Evolutionary conservation across 1,139 yeast genomes (phyloP).

Genomic region (Kodamaea alishanica): DNA sequence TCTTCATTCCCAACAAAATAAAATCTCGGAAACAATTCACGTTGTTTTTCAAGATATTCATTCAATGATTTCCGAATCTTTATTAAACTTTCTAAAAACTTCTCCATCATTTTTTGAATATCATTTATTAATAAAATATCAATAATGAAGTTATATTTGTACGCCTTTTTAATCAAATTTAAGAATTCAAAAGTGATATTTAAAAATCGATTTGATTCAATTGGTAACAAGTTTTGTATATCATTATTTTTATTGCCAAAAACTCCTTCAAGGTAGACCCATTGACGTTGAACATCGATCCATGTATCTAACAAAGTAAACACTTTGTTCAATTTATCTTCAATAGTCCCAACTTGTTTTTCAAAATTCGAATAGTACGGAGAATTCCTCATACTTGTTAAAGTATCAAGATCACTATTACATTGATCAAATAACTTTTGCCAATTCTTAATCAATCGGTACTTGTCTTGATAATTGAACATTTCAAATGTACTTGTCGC

Average conservation of each 20-base stretch:
- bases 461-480: conserved; percentile 51
- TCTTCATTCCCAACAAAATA: conserved; percentile 92
- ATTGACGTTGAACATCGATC: conserved; percentile 85
- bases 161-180: conserved; percentile 47
- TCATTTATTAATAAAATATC: conserved; percentile 58
- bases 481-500: conserved; percentile 46
- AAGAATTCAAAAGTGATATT: conserved; percentile 62
- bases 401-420: conserved; percentile 56
- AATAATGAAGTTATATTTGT: conserved; percentile 49
- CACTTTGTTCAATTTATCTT: conserved; percentile 50
- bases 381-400: conserved; percentile 72
- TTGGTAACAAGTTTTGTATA: conserved; percentile 59
- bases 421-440: conserved; percentile 57
- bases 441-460: conserved; percentile 67
- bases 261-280: conserved; percentile 83
- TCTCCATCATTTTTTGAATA: conserved; percentile 45
- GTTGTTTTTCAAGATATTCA: conserved; percentile 76
- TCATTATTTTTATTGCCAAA: conserved; percentile 55
- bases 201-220: conserved; percentile 66
- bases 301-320: conserved; percentile 60
- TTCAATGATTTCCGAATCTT: conserved; percentile 65
- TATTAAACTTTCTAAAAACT: conserved; percentile 52
- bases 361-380: conserved; percentile 61
- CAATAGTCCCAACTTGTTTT: conserved; percentile 54
- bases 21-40: conserved; percentile 76